Conservation (phyloP, 1,139 yeast species). For the Lodderomyces metapsilosis region DNA sequence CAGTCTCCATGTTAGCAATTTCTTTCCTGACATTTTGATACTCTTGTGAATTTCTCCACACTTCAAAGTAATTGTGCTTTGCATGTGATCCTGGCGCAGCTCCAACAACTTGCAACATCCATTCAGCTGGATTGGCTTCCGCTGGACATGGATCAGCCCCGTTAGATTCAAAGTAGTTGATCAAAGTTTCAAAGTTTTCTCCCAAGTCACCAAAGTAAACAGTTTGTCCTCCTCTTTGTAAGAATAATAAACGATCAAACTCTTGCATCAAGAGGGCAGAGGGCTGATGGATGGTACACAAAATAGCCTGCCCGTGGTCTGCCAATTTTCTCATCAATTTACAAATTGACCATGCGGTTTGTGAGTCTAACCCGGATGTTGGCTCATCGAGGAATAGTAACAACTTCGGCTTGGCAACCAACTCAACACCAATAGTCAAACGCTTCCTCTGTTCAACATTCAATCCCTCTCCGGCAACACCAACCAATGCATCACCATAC, state of each 20-base stretch:
- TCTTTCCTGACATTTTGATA: conserved; percentile 22
- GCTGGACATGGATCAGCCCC: conserved; percentile 47
- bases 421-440: conserved; percentile 40
- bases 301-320: conserved; percentile 42
- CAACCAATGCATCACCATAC: conserved; percentile 40
- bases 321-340: conserved; percentile 43
- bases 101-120: conserved; percentile 55
- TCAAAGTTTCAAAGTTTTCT: conserved; percentile 45
- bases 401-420: conserved; percentile 40
- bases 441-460: conserved; percentile 41
- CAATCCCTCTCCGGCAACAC: conserved; percentile 43
- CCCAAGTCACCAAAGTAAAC: conserved; percentile 71
- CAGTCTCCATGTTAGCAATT: conserved; percentile 29
- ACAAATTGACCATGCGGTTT: conserved; percentile 46
- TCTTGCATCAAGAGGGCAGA: conserved; percentile 37
- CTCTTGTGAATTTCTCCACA: conserved; percentile 33
- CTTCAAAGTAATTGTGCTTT: conserved; percentile 33
- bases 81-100: conserved; percentile 38
- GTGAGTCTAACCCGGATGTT: conserved; percentile 42
- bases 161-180: conserved; percentile 55
- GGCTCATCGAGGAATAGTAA: conserved; percentile 39
- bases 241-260: conserved; percentile 35
- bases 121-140: conserved; percentile 55
- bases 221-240: conserved; percentile 53
- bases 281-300: conserved; percentile 46